Evolutionary conservation across 1,284 basidiomycete genomes (phyloP).

Genomic region (Neolentinus lepideus): DNA sequence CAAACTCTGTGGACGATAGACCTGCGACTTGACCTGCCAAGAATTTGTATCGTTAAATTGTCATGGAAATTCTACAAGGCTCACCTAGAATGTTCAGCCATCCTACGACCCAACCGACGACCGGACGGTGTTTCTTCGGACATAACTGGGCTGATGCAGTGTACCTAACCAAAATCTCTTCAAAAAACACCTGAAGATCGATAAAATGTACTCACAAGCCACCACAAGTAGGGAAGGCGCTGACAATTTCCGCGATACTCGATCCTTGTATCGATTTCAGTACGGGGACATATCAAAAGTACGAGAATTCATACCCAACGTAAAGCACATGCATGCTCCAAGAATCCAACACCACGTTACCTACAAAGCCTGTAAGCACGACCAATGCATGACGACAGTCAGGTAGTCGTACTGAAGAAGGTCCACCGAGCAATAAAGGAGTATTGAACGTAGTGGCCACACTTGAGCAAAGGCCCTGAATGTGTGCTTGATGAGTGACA

Average conservation of each 20-base stretch:
- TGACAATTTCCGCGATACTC: slow-evolving; percentile 74
- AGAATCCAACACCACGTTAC: slow-evolving; percentile 81
- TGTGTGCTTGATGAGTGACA: background rate
- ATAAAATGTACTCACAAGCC: slow-evolving; percentile 71
- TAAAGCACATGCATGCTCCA: slow-evolving; percentile 72
- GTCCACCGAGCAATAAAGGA: slow-evolving; percentile 69
- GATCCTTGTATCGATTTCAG: slow-evolving; percentile 28
- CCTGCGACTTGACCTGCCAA: slow-evolving; percentile 65
- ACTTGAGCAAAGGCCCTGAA: slow-evolving; percentile 68
- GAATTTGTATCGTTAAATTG: background rate
- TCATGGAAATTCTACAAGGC: slow-evolving; percentile 4
- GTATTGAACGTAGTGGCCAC: slow-evolving; percentile 81
- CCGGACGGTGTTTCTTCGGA: slow-evolving; percentile 60
- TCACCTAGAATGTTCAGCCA: slow-evolving; percentile 84
- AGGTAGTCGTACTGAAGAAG: slow-evolving; percentile 48
- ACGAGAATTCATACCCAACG: slow-evolving; percentile 35
- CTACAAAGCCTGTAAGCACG: slow-evolving; percentile 18
- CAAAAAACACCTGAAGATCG: no score
- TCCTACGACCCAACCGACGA: slow-evolving; percentile 72
- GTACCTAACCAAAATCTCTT: slow-evolving; percentile 47
- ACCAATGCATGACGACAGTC: background rate
- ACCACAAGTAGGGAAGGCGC: slow-evolving; percentile 79
- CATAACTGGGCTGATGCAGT: slow-evolving; percentile 74
- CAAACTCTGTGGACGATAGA: slow-evolving; percentile 84
- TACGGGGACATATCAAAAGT: background rate